Conservation (phyloP, 352 stramenopile species). For the Phytophthora multivora region DNA sequence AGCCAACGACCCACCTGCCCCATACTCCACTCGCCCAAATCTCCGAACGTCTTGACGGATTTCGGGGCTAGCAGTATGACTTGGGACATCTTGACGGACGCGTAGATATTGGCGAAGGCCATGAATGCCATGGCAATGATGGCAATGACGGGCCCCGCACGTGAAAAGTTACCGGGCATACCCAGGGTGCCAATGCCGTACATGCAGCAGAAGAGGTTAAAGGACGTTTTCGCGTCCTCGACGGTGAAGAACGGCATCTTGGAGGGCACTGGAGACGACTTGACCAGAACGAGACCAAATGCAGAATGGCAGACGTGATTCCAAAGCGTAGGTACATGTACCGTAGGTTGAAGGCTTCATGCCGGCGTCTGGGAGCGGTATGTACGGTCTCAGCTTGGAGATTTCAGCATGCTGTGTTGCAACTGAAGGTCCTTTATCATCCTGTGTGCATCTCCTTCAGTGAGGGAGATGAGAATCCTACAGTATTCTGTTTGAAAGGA, state of each 20-base stretch:
- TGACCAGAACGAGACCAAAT: constrained; percentile 17
- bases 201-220: constrained; percentile 56
- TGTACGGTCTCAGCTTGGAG: neutral
- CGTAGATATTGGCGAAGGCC: constrained; percentile 56
- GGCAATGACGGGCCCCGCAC: constrained; percentile 39
- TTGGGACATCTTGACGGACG: constrained; percentile 49
- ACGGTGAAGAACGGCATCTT: constrained; percentile 40
- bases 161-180: constrained; percentile 61
- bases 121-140: constrained; percentile 55
- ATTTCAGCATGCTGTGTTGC: constrained; percentile 12
- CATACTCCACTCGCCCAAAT: constrained; percentile 55
- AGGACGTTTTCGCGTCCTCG: constrained; percentile 49
- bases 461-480: constrained; percentile 1
- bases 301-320: constrained; percentile 1
- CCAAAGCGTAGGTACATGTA: too few relatives aligned
- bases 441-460: neutral
- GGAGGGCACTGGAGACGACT: neutral
- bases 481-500: too few relatives aligned
- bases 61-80: constrained; percentile 55
- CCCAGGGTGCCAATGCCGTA: constrained; percentile 60
- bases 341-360: too few relatives aligned
- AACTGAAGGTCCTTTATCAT: neutral
- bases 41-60: constrained; percentile 49
- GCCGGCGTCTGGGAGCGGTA: too few relatives aligned
- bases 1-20: constrained; percentile 43